A percentile compares a stretch with the other conserved stretches of the same genome.
These are phyloP conservation scores for Ogataea zsoltii DNA, from an alignment of 805 yeast species.

Conservation along the genomic window DNA sequence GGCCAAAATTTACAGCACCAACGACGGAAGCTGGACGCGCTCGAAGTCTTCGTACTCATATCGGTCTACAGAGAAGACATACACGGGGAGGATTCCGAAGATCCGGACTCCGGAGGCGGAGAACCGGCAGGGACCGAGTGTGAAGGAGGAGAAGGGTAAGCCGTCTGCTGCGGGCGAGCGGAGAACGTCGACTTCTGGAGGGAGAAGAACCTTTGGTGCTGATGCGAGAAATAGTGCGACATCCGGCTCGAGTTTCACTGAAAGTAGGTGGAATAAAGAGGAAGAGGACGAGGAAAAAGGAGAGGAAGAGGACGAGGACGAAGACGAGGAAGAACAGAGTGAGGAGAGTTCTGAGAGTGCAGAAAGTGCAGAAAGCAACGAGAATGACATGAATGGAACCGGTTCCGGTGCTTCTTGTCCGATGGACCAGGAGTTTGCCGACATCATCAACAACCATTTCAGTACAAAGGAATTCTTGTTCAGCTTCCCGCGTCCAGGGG, in stretches of 20 bases:
- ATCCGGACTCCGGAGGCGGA: slow-evolving; percentile 9
- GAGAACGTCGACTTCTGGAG: too few species aligned
- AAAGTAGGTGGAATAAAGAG: slow-evolving; percentile 2
- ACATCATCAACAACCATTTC: slow-evolving; percentile 11
- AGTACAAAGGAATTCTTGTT: slow-evolving; percentile 1
- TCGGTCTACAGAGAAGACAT: slow-evolving; percentile 28
- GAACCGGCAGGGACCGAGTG: not conserved
- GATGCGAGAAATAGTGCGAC: too few species aligned
- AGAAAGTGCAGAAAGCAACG: too few species aligned
- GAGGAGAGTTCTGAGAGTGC: too few species aligned
- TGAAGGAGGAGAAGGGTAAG: not conserved
- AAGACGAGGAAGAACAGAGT: not conserved
- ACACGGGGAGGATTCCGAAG: slow-evolving; percentile 26
- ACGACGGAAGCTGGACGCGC: slow-evolving; percentile 28
- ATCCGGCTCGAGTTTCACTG: not conserved
- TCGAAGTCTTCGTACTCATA: slow-evolving; percentile 31
- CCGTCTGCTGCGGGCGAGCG: not conserved
- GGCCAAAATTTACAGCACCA: slow-evolving; percentile 22
- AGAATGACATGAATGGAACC: not conserved
- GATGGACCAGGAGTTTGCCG: slow-evolving; percentile 4
- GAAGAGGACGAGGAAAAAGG: not conserved
- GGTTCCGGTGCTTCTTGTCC: not conserved
- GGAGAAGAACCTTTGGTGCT: too few species aligned
- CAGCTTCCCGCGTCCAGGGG: not conserved
- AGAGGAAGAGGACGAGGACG: not conserved